Evolutionary conservation across 2,329 filamentous ascomycete species (phyloP), one percentile per base, ranked within the genome.

Genomic region (Fusarium udum): DNA sequence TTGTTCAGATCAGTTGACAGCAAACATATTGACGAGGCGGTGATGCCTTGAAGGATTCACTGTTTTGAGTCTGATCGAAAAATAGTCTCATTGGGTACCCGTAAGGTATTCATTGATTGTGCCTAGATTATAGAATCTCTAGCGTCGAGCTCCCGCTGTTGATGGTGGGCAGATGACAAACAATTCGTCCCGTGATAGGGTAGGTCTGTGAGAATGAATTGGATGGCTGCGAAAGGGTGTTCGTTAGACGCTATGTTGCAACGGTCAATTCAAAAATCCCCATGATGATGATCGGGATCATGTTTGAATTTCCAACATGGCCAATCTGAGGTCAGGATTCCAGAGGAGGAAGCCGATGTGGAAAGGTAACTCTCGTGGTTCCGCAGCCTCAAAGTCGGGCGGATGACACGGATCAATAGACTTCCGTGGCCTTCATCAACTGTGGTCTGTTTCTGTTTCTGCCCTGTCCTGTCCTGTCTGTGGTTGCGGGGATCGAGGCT

Each of bases 251-350:
- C 58, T 62, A 55, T 49, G 36, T 52, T 42, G 56, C 43, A 73
- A 71, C 56, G 55, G 62, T 42, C 45, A 69, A 71, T 63, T 60
- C 34, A 36, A 16, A 70, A 65, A 67, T 61, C 40, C 63, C 46
- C 71, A 76, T 72, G 64, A 68, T 69, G 71, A 60, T 64, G 71
- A 67, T 64, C 42, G 28, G 45, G 65, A 48, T 72, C 61, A 69
- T 72, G 37, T 49, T 63, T 52, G 36, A 45, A 51, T 62, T 61
- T 65, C 34, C 49, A 31, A n/a, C 26, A 53, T 26, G 32, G 52
- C 67, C 42, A 48, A 60, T 49, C 62, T 34, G 7, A 61, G 26
- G n/a, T 24, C 4, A 32, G 56, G 18, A 15, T 45, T 13, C 14
- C 9, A 46, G 62, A 52, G 24, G 39, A 40, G 22, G 36, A 53